Percentiles rank a stretch among this genome's conserved stretches.
Evolutionary conservation across 495 filamentous ascomycete genomes (phyloP).

Genomic region (Trypethelium eluteriae): DNA sequence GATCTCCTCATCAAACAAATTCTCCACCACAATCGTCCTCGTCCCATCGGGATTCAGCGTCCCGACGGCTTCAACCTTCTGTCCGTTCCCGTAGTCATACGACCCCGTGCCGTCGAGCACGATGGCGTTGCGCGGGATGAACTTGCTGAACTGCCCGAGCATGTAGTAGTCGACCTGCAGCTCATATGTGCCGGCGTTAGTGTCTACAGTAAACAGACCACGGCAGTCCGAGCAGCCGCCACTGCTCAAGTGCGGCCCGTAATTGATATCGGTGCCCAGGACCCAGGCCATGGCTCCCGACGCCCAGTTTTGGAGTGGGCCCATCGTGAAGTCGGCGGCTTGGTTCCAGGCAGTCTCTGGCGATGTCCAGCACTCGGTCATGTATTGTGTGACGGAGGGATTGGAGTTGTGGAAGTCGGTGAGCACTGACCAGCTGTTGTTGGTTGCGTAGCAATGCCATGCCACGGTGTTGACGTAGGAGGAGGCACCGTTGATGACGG

Average conservation of each 20-base stretch:
- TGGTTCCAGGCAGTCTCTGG: conserved; percentile 43
- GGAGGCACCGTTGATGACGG: conserved; percentile 40
- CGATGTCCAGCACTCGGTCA: conserved; percentile 54
- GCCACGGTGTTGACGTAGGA: conserved; percentile 44
- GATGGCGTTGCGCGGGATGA: conserved; percentile 45
- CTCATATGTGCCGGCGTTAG: conserved; percentile 36
- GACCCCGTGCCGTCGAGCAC: conserved; percentile 43
- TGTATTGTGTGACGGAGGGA: conserved; percentile 44
- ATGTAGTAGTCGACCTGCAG: conserved; percentile 48
- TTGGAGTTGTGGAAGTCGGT: conserved; percentile 43
- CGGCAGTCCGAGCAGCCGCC: conserved; percentile 45
- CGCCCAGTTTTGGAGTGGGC: conserved; percentile 52
- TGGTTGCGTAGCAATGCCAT: conserved; percentile 50
- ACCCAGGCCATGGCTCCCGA: conserved; percentile 48
- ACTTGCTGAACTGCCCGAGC: conserved; percentile 51
- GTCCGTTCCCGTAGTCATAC: conserved; percentile 40
- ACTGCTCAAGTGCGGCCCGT: conserved; percentile 45
- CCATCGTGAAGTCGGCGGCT: conserved; percentile 47
- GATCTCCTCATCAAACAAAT: conserved; percentile 44
- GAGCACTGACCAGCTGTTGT: conserved; percentile 45
- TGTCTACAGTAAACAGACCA: conserved; percentile 45
- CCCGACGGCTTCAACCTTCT: conserved; percentile 44
- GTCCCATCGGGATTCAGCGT: conserved; percentile 47
- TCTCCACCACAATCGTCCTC: conserved; percentile 48
- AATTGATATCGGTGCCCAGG: conserved; percentile 43